Percentiles rank a stretch among this genome's conserved stretches.
Evolutionary conservation across 371 early-diverging fungal genomes (phyloP).

Genomic region (Rhizomucor pusillus): DNA sequence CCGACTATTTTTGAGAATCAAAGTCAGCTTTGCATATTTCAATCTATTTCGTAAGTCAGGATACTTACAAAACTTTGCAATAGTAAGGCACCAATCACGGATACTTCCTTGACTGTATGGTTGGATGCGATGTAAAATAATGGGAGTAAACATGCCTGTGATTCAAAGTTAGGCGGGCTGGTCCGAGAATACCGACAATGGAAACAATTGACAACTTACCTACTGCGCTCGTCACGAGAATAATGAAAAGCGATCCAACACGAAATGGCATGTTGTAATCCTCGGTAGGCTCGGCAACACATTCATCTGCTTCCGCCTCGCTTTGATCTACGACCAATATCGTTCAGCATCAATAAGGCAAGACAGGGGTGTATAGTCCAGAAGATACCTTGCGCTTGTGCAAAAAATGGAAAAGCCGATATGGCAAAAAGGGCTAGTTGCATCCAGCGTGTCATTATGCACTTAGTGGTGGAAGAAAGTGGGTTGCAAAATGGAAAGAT

Average conservation of each 20-base stretch:
- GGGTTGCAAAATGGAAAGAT: neutral
- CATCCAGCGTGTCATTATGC: neutral
- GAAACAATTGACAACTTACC: constrained; percentile 12
- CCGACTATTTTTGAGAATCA: constrained; percentile 40
- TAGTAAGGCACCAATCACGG: constrained; percentile 29
- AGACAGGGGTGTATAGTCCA: neutral
- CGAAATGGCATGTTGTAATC: constrained; percentile 22
- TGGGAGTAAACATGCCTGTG: constrained; percentile 30
- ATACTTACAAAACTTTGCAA: constrained; percentile 44
- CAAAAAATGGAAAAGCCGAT: neutral
- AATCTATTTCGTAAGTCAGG: neutral
- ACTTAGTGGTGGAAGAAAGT: neutral
- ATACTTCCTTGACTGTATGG: constrained; percentile 21
- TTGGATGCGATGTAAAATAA: constrained; percentile 27
- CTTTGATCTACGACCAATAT: neutral
- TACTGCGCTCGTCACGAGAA: constrained; percentile 19
- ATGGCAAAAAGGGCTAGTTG: neutral
- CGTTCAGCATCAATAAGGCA: neutral
- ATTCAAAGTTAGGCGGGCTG: neutral
- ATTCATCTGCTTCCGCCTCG: constrained; percentile 1
- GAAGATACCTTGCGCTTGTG: neutral
- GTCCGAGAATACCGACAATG: neutral
- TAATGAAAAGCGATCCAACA: constrained; percentile 23
- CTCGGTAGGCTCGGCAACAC: constrained; percentile 6
- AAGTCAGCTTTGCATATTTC: neutral